Percentiles rank a stretch among this genome's conserved stretches.
These are phyloP conservation scores for Mycena rebaudengoi DNA, from an alignment of 768 basidiomycete genomes.

Conservation along the genomic window DNA sequence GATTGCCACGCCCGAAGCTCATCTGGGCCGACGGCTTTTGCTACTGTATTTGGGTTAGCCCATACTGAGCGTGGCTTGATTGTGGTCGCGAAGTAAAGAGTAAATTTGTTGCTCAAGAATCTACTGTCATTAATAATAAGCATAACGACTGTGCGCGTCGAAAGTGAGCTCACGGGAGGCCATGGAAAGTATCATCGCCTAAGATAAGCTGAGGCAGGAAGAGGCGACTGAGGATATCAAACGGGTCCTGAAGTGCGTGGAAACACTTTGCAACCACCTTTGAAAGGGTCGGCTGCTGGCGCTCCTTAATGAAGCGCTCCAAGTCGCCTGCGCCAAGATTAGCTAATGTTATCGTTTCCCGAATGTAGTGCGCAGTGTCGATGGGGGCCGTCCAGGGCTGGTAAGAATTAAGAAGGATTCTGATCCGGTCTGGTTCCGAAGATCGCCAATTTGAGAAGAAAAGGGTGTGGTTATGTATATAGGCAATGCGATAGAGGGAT, in stretches of 20 bases:
- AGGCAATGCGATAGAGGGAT: no score
- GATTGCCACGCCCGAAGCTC: background rate
- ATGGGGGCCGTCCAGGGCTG: no score
- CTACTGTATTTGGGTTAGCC: background rate
- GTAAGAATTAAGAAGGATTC: no score
- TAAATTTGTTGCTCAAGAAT: background rate
- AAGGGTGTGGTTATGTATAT: no score
- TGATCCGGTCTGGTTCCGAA: no score
- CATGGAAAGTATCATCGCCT: background rate
- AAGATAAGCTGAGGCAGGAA: background rate
- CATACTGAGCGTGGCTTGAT: background rate
- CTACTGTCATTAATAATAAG: background rate
- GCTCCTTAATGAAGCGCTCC: no score
- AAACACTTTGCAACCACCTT: no score
- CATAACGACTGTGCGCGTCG: background rate
- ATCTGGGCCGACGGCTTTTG: background rate
- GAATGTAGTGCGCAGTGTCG: no score
- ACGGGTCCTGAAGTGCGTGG: background rate
- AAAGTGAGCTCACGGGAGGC: background rate
- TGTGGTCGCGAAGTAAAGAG: background rate
- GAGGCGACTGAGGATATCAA: background rate
- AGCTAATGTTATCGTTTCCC: no score
- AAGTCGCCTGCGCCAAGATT: no score
- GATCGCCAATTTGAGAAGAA: no score
- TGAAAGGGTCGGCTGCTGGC: no score